phyloP scores from a whole-genome alignment of 257 asterid species.

The Gentiana macrophylla region DNA sequence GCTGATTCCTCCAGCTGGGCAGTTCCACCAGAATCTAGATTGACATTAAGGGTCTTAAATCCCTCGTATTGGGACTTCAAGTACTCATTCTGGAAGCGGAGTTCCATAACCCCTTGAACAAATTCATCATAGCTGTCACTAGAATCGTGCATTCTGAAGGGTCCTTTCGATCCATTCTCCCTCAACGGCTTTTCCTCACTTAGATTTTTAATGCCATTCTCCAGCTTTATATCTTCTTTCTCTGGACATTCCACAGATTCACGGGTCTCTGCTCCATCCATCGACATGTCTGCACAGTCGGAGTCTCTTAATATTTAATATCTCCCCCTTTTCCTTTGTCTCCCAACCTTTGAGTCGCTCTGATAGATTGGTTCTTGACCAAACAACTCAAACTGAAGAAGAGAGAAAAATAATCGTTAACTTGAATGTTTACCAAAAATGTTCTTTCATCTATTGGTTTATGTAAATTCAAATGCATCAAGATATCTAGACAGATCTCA shows the following conservation, averaged over 20 bases:
- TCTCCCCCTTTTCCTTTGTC: background rate
- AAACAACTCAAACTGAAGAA: background rate
- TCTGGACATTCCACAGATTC: slow-evolving; percentile 28
- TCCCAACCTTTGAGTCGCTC: background rate
- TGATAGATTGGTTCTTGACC: background rate
- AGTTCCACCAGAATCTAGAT: slow-evolving; percentile 14
- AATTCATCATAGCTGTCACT: slow-evolving; percentile 46
- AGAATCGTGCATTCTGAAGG: slow-evolving; percentile 9
- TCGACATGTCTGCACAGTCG: slow-evolving; percentile 27
- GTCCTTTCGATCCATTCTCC: slow-evolving; percentile 33
- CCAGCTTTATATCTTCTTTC: slow-evolving; percentile 21
- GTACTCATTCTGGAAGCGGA: slow-evolving; percentile 74
- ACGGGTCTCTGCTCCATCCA: slow-evolving; percentile 32
- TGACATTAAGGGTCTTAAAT: slow-evolving; percentile 27
- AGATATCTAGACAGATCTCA: too few species aligned
- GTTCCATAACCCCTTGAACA: slow-evolving; percentile 64
- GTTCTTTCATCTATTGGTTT: too few species aligned
- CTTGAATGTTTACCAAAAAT: background rate
- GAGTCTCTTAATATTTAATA: background rate
- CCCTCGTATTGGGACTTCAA: slow-evolving; percentile 69
- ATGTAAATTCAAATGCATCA: too few species aligned
- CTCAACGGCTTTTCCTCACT: slow-evolving; percentile 18
- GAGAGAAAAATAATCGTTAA: background rate
- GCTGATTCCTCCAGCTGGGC: slow-evolving; percentile 18
- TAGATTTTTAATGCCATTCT: slow-evolving; percentile 21